Evolutionary conservation across 768 basidiomycete genomes (phyloP).

Genomic region (Phylloporus rhodoxanthus): DNA sequence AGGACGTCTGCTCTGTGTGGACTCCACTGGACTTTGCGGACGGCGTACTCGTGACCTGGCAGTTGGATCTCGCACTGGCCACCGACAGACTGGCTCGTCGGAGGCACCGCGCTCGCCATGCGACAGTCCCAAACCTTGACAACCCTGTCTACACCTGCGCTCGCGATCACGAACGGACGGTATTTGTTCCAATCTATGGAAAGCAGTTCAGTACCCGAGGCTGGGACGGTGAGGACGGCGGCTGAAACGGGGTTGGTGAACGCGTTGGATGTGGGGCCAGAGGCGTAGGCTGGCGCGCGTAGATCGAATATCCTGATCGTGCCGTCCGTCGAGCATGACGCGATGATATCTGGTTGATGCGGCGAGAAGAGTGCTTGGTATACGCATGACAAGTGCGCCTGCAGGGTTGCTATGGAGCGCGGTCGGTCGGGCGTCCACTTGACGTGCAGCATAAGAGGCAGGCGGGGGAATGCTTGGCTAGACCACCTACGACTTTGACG

Average conservation of each 20-base stretch:
- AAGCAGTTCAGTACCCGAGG: conserved; percentile 72
- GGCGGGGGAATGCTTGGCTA: background rate
- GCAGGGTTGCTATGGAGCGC: conserved; percentile 72
- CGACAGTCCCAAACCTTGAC: conserved; percentile 84
- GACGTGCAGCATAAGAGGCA: background rate
- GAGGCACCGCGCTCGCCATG: conserved; percentile 60
- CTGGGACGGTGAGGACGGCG: conserved; percentile 71
- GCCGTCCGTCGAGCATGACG: conserved; percentile 84
- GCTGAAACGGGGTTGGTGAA: conserved; percentile 67
- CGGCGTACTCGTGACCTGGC: conserved; percentile 84
- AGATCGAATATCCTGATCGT: conserved; percentile 79
- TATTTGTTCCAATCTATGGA: conserved; percentile 94
- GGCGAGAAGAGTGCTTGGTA: conserved; percentile 93
- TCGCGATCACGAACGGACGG: conserved; percentile 68
- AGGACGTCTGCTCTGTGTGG: conserved; percentile 69
- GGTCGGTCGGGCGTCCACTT: conserved; percentile 87
- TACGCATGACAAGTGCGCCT: conserved; percentile 79
- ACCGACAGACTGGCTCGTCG: conserved; percentile 50
- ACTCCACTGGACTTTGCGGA: conserved; percentile 86
- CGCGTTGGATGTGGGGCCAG: conserved; percentile 44
- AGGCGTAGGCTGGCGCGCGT: conserved; percentile 54
- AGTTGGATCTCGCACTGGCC: conserved; percentile 67
- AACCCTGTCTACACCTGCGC: conserved; percentile 70
- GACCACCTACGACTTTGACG: conserved; percentile 72
- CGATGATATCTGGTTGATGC: conserved; percentile 75